phyloP scores from a whole-genome alignment of 2,329 filamentous ascomycete species.

The Colletotrichum cuscutae region DNA sequence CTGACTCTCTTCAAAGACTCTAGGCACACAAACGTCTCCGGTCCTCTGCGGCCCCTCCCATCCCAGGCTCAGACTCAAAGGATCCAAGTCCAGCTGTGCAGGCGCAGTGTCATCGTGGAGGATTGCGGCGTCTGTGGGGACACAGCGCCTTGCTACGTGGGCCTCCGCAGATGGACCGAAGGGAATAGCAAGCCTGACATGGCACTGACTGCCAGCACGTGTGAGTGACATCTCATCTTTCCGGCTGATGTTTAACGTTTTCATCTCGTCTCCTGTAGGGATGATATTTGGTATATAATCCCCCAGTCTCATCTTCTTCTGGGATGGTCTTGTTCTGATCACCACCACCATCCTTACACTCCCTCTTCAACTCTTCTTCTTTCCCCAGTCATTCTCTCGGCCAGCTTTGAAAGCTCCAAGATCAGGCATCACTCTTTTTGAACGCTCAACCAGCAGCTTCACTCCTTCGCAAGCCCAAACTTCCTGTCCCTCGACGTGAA shows the following conservation, averaged over 20 bases:
- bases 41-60: not conserved
- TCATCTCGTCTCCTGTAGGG: conserved; percentile 16
- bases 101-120: conserved; percentile 11
- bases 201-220: conserved; percentile 2
- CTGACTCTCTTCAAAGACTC: not conserved
- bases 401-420: conserved; percentile 32
- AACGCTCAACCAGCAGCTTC: conserved; percentile 23
- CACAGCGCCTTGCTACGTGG: conserved; percentile 23
- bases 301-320: conserved; percentile 3
- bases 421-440: conserved; percentile 31
- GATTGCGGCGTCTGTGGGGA: conserved; percentile 22
- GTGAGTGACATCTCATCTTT: conserved; percentile 27
- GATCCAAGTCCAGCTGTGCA: not conserved
- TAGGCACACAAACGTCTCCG: not conserved
- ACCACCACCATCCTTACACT: conserved; percentile 32
- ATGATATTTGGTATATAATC: conserved; percentile 29
- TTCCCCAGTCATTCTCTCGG: conserved; percentile 26
- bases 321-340: not conserved
- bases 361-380: conserved; percentile 2
- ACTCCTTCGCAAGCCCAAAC: conserved; percentile 30
- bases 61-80: not conserved
- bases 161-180: conserved; percentile 28
- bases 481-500: conserved; percentile 21
- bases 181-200: not conserved
- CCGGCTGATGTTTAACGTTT: conserved; percentile 8